Conservation (phyloP, 148 eudicot species). For the Persicaria tinctoria region DNA sequence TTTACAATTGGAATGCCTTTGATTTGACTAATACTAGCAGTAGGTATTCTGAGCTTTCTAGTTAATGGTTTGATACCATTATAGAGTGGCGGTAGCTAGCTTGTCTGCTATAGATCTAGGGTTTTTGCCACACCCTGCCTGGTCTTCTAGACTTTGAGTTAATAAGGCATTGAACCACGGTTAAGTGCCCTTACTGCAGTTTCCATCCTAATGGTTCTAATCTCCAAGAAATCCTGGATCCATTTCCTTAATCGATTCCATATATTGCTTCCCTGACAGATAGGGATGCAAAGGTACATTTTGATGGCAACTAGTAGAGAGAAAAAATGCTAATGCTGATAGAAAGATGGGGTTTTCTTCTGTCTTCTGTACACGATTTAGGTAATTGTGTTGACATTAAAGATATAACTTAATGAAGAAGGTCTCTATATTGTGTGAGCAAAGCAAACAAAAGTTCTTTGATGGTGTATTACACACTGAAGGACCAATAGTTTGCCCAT, state of each 20-base stretch:
- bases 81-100: not conserved
- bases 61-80: not conserved
- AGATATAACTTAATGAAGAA: not conserved
- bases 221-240: too few relatives aligned
- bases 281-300: not conserved
- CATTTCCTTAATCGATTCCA: not conserved
- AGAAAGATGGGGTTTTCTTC: not conserved
- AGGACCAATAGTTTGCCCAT: not conserved
- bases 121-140: not conserved
- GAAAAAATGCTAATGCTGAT: not conserved
- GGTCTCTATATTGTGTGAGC: not conserved
- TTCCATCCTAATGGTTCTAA: not conserved
- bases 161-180: not conserved
- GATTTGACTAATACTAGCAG: not conserved
- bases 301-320: not conserved
- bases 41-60: not conserved
- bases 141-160: not conserved
- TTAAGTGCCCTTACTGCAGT: not conserved
- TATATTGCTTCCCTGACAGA: not conserved
- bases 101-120: not conserved
- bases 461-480: not conserved
- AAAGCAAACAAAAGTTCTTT: not conserved
- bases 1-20: not conserved
- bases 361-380: not conserved
- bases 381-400: not conserved